Evolutionary conservation across 768 basidiomycete species (phyloP).

Genomic region (Boletus rubropictus): DNA sequence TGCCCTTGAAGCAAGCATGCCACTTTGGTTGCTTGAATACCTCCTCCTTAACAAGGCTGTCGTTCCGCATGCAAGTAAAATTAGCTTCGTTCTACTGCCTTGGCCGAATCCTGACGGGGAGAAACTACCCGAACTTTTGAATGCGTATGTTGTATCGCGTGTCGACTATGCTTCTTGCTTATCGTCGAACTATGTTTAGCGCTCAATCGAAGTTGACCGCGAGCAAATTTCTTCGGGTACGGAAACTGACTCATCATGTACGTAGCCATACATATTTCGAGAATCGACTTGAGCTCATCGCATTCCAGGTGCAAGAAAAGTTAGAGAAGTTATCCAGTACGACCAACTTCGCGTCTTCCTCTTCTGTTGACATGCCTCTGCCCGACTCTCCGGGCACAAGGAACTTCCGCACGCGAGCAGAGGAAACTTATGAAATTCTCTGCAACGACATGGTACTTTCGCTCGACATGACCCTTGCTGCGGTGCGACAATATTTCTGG

Average conservation of each 20-base stretch:
- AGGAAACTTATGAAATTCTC: conserved; percentile 79
- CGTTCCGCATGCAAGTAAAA: conserved; percentile 54
- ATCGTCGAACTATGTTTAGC: conserved; percentile 28
- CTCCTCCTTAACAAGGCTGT: conserved; percentile 62
- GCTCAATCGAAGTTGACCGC: conserved; percentile 85
- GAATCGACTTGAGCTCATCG: conserved; percentile 4
- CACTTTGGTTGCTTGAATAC: conserved; percentile 86
- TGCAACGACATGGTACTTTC: conserved; percentile 84
- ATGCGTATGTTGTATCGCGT: conserved; percentile 54
- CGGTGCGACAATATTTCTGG: conserved; percentile 88
- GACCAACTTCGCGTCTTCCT: conserved; percentile 24
- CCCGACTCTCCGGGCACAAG: conserved; percentile 23
- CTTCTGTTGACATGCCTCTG: conserved; percentile 38
- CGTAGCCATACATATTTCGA: conserved; percentile 23
- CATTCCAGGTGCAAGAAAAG: conserved; percentile 72
- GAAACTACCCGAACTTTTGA: conserved; percentile 73
- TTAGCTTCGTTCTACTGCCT: conserved; percentile 87
- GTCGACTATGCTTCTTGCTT: neutral
- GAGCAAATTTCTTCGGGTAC: conserved; percentile 75
- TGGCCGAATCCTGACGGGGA: conserved; percentile 53
- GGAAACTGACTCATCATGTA: conserved; percentile 81
- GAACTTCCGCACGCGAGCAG: conserved; percentile 35
- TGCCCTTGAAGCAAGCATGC: conserved; percentile 69
- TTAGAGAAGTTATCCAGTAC: conserved; percentile 51
- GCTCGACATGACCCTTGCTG: conserved; percentile 83